Conservation (phyloP, 139 green algal genomes). For the Chloropicon primus region DNA sequence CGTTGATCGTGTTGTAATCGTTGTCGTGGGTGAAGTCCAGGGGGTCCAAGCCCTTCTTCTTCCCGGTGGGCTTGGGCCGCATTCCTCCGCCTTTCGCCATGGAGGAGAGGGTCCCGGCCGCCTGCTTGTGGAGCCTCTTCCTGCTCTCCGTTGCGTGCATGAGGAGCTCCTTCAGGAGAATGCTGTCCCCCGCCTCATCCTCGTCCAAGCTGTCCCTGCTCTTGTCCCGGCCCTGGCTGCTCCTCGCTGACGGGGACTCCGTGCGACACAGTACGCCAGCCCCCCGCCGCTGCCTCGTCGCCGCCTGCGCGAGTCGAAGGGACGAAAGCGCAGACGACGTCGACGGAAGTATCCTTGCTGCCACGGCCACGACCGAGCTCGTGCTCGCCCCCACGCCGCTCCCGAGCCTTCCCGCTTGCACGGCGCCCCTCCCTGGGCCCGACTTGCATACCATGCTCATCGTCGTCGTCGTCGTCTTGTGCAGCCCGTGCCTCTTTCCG, state of each 20-base stretch:
- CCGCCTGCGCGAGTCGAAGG: too few relatives aligned
- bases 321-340: too few relatives aligned
- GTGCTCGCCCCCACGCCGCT: neutral
- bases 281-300: too few relatives aligned
- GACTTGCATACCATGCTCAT: too few relatives aligned
- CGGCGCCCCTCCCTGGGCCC: too few relatives aligned
- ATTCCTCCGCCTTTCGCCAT: neutral
- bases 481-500: too few relatives aligned
- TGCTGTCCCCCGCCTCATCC: neutral
- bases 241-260: too few relatives aligned
- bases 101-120: neutral
- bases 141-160: neutral
- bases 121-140: neutral
- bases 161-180: neutral
- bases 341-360: too few relatives aligned
- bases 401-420: too few relatives aligned
- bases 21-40: neutral
- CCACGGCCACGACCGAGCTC: neutral
- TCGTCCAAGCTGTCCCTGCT: too few relatives aligned
- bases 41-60: neutral
- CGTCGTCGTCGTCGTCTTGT: too few relatives aligned
- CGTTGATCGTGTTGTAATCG: neutral
- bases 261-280: neutral
- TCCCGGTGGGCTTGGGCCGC: neutral
- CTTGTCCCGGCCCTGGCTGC: too few relatives aligned